phyloP scores from a whole-genome alignment of 2,329 filamentous ascomycete genomes.

The Fusarium veterinarium region DNA sequence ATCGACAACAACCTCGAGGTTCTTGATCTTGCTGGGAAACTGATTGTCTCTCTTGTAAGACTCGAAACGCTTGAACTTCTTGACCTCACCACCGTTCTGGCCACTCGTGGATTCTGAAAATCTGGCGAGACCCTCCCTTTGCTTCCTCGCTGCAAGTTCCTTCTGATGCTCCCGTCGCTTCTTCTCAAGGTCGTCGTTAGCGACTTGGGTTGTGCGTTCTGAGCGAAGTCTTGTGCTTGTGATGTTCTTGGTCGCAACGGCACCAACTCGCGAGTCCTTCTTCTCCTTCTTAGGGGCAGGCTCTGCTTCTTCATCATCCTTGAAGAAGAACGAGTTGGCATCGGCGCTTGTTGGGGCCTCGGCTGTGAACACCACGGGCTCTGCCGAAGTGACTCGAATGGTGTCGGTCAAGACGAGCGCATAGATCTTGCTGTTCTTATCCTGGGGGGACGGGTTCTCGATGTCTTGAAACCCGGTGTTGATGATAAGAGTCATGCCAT shows the following conservation, averaged over 20 bases:
- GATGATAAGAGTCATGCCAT: conserved; percentile 96
- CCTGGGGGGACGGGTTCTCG: conserved; percentile 85
- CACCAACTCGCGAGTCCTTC: conserved; percentile 83
- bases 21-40: conserved; percentile 83
- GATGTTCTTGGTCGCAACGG: conserved; percentile 94
- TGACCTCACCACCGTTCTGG: conserved; percentile 90
- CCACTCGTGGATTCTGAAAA: conserved; percentile 88
- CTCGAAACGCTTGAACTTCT: conserved; percentile 99
- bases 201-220: conserved; percentile 86
- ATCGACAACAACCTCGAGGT: conserved; percentile 90
- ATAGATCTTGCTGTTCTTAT: conserved; percentile 90
- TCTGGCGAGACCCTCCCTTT: conserved; percentile 84
- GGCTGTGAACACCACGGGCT: conserved; percentile 90
- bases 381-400: conserved; percentile 83
- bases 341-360: conserved; percentile 93
- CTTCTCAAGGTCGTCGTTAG: conserved; percentile 85
- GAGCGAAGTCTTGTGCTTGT: conserved; percentile 92
- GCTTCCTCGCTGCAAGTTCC: conserved; percentile 86
- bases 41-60: conserved; percentile 99
- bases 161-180: conserved; percentile 92
- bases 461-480: conserved; percentile 92
- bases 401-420: conserved; percentile 93
- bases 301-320: conserved; percentile 90
- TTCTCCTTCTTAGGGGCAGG: conserved; percentile 91
- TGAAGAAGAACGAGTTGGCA: conserved; percentile 98